These are phyloP conservation scores for Barbarea vulgaris DNA, from an alignment of 345 rosid species.

Conservation along the genomic window DNA sequence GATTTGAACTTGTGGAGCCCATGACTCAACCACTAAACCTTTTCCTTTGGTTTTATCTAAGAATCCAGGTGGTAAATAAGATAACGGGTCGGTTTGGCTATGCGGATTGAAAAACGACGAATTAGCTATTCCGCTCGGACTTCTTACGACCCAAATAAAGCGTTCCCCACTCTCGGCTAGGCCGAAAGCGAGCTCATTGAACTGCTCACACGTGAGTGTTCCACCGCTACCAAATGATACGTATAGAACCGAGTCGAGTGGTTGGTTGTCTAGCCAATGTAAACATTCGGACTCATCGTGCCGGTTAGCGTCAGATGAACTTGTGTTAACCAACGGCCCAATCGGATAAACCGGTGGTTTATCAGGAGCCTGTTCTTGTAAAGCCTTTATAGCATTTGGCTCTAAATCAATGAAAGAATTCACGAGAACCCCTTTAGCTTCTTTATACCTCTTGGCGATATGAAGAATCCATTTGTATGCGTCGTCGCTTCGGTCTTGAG, in stretches of 20 bases:
- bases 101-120: slow-evolving; percentile 29
- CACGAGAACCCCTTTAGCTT: slow-evolving; percentile 48
- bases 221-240: slow-evolving; percentile 83
- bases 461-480: slow-evolving; percentile 46
- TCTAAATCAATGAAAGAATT: slow-evolving; percentile 50
- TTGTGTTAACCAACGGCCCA: slow-evolving; percentile 43
- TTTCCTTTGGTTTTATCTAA: slow-evolving; percentile 27
- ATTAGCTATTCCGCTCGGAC: slow-evolving; percentile 16
- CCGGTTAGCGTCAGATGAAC: neutral
- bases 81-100: slow-evolving; percentile 22
- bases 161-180: slow-evolving; percentile 14
- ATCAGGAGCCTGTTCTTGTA: slow-evolving; percentile 33
- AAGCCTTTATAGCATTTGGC: slow-evolving; percentile 38
- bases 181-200: slow-evolving; percentile 36
- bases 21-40: slow-evolving; percentile 27
- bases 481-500: slow-evolving; percentile 41
- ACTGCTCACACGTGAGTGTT: slow-evolving; percentile 41
- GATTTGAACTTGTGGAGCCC: slow-evolving; percentile 37
- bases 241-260: slow-evolving; percentile 55
- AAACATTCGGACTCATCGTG: slow-evolving; percentile 29
- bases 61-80: slow-evolving; percentile 31
- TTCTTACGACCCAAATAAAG: slow-evolving; percentile 34
- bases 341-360: slow-evolving; percentile 49
- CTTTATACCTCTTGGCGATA: slow-evolving; percentile 21
- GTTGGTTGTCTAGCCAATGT: slow-evolving; percentile 56